Percentiles rank a stretch among this genome's conserved stretches.
Conservation (phyloP, 208 protist genomes). For the Trichomonas tenax region DNA sequence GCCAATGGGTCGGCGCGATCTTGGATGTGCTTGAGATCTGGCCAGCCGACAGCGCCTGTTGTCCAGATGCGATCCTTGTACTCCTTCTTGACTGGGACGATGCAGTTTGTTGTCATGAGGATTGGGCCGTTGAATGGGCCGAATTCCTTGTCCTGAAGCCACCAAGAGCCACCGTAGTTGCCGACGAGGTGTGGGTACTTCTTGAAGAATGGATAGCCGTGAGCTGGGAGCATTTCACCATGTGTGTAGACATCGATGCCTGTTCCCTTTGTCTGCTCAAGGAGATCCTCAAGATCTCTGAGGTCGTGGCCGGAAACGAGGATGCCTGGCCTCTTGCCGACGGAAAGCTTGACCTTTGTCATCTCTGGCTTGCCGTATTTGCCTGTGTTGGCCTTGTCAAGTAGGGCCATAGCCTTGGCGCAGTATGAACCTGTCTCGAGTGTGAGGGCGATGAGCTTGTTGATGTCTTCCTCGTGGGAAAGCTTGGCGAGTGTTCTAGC, state of each 20-base stretch:
- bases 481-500: not conserved
- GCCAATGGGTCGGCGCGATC: not conserved
- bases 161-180: constrained; percentile 55
- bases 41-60: constrained; percentile 36
- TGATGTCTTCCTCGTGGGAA: not conserved
- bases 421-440: not conserved
- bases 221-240: constrained; percentile 63
- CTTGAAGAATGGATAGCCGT: constrained; percentile 56
- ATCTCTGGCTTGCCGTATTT: constrained; percentile 45
- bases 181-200: constrained; percentile 48
- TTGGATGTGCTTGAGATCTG: constrained; percentile 34
- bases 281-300: constrained; percentile 44
- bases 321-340: constrained; percentile 47
- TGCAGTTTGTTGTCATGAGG: constrained; percentile 69
- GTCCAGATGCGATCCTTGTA: constrained; percentile 59
- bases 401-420: not conserved
- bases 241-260: constrained; percentile 66
- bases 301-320: constrained; percentile 58
- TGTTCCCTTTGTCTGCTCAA: constrained; percentile 39
- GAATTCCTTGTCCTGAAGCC: constrained; percentile 56
- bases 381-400: constrained; percentile 29
- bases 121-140: constrained; percentile 56
- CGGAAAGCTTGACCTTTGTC: constrained; percentile 30
- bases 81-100: constrained; percentile 42
- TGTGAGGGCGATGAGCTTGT: not conserved